phyloP scores from a whole-genome alignment of 805 yeast species.

The Suhomyces prunicola region DNA sequence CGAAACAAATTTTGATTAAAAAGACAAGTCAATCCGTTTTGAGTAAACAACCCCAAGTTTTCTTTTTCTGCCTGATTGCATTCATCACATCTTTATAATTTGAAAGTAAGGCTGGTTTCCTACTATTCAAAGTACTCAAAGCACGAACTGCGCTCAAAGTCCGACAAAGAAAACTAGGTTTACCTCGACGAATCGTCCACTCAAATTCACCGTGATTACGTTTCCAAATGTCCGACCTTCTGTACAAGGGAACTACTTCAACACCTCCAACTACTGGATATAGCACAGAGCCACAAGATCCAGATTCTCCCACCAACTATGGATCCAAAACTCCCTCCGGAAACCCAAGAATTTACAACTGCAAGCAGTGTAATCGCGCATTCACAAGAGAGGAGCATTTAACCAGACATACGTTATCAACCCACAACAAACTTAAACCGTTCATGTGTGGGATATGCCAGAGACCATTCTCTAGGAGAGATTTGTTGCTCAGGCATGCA shows the following conservation, averaged over 20 bases:
- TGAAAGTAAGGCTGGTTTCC: background rate
- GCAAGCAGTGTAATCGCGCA: slow-evolving; percentile 41
- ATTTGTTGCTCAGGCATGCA: slow-evolving; percentile 42
- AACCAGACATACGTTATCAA: slow-evolving; percentile 40
- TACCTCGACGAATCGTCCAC: background rate
- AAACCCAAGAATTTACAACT: slow-evolving; percentile 40
- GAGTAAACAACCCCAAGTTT: background rate
- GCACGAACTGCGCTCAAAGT: background rate
- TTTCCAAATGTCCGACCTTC: background rate
- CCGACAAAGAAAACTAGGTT: background rate
- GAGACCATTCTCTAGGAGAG: slow-evolving; percentile 43
- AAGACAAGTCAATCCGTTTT: background rate
- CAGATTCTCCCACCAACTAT: slow-evolving; percentile 15
- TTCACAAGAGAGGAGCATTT: slow-evolving; percentile 47
- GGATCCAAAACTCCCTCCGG: slow-evolving; percentile 46
- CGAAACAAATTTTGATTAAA: background rate
- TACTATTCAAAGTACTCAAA: background rate
- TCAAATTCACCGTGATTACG: background rate
- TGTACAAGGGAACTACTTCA: background rate
- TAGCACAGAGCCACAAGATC: background rate
- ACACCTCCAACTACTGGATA: background rate
- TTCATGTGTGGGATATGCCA: slow-evolving; percentile 43
- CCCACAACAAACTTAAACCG: slow-evolving; percentile 45
- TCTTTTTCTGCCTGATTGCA: background rate
- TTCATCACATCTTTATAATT: background rate